Conservation (phyloP, 2,329 filamentous ascomycete genomes). For the Pleochaeta shiraiana region DNA sequence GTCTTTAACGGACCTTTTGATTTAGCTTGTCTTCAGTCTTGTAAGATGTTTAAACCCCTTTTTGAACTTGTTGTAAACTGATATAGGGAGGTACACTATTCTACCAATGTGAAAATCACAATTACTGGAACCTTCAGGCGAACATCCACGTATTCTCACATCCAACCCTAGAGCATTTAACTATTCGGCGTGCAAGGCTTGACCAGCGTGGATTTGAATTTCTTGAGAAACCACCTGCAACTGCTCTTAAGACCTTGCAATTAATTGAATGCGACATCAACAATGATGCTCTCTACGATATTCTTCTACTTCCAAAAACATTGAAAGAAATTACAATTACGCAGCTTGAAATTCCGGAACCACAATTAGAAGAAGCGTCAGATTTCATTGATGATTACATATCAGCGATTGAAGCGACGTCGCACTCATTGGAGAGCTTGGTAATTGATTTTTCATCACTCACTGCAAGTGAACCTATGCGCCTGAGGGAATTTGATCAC, state of each 20-base stretch:
- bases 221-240: conserved; percentile 26
- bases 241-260: conserved; percentile 23
- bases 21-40: too few relatives aligned
- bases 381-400: conserved; percentile 27
- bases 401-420: conserved; percentile 22
- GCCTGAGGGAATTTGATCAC: conserved; percentile 23
- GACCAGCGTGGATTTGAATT: conserved; percentile 26
- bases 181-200: conserved; percentile 24
- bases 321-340: conserved; percentile 27
- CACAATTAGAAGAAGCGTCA: conserved; percentile 26
- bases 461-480: conserved; percentile 21
- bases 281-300: conserved; percentile 22
- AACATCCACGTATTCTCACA: conserved; percentile 31
- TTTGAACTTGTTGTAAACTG: too few relatives aligned
- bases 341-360: conserved; percentile 21
- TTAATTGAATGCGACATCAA: conserved; percentile 30
- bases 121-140: conserved; percentile 29
- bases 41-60: too few relatives aligned
- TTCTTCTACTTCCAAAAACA: conserved; percentile 24
- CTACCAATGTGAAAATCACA: conserved; percentile 24
- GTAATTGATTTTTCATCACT: conserved; percentile 25
- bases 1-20: too few relatives aligned
- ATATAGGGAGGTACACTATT: conserved; percentile 22
- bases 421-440: conserved; percentile 24
- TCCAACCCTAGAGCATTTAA: conserved; percentile 25